Evolutionary conservation across 2,329 filamentous ascomycete species (phyloP).

Genomic region (Ceratocystiopsis minuta): DNA sequence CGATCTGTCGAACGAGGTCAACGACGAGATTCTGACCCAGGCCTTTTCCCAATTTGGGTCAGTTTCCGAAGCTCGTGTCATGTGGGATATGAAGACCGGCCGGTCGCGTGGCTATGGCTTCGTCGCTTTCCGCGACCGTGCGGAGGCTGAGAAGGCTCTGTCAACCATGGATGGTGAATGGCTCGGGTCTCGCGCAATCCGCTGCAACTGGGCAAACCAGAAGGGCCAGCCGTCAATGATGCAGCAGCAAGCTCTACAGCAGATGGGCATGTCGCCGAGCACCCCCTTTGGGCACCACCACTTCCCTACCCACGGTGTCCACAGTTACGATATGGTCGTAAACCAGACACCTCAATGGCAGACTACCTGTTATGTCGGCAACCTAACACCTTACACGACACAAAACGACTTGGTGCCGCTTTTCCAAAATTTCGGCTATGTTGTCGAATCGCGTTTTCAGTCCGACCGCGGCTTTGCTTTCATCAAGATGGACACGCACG

Average conservation of each 20-base stretch:
- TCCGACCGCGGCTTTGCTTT: slow-evolving; percentile 96
- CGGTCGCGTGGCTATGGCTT: slow-evolving; percentile 95
- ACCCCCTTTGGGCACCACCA: slow-evolving; percentile 94
- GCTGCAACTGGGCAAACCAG: slow-evolving; percentile 99
- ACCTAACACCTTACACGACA: slow-evolving; percentile 86
- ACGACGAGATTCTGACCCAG: slow-evolving; percentile 83
- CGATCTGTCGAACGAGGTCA: slow-evolving; percentile 95
- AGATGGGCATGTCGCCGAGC: slow-evolving; percentile 95
- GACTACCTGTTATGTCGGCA: slow-evolving; percentile 95
- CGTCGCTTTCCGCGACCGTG: slow-evolving; percentile 86
- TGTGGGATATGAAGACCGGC: slow-evolving; percentile 99
- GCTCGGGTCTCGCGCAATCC: slow-evolving; percentile 93
- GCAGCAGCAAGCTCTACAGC: slow-evolving; percentile 90
- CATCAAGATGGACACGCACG: slow-evolving; percentile 97
- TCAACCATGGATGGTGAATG: slow-evolving; percentile 98
- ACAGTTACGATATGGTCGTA: slow-evolving; percentile 95
- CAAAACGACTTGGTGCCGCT: slow-evolving; percentile 93
- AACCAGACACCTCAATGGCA: slow-evolving; percentile 94
- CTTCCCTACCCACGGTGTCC: slow-evolving; percentile 89
- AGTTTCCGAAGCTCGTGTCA: slow-evolving; percentile 93
- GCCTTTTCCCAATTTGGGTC: slow-evolving; percentile 92
- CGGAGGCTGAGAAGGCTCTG: slow-evolving; percentile 86
- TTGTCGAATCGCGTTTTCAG: slow-evolving; percentile 94
- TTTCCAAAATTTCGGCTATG: slow-evolving; percentile 97
- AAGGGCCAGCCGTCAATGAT: slow-evolving; percentile 99